Conservation (phyloP, 495 filamentous ascomycete genomes). For the Glutinoglossum americanum region DNA sequence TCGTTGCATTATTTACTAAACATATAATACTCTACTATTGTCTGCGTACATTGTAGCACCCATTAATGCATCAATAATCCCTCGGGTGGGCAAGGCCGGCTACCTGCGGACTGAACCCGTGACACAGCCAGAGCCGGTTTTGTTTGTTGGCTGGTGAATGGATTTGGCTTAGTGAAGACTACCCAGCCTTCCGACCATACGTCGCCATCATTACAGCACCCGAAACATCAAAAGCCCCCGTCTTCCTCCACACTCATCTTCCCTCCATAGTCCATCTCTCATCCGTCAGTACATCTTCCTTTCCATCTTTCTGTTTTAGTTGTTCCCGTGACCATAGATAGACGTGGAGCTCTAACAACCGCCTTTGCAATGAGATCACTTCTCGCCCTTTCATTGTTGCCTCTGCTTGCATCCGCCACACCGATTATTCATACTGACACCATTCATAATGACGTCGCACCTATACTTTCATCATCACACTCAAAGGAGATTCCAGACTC, state of each 20-base stretch:
- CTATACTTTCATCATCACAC: conserved; percentile 61
- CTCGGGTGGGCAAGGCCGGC: no score
- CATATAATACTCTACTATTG: no score
- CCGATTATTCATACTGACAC: conserved; percentile 53
- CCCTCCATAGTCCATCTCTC: conserved; percentile 18
- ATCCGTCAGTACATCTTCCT: conserved; percentile 18
- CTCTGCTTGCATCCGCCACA: conserved; percentile 46
- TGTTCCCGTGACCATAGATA: neutral
- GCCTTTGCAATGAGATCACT: conserved; percentile 49
- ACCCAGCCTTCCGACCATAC: no score
- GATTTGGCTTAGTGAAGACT: no score
- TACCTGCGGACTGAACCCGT: neutral
- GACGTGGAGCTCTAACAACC: neutral
- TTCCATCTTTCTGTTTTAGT: conserved; percentile 12
- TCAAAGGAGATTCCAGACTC: conserved; percentile 65
- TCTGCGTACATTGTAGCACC: no score
- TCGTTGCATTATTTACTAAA: no score
- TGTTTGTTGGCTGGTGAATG: no score
- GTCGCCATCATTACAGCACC: no score
- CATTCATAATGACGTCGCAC: conserved; percentile 70
- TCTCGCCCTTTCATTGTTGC: conserved; percentile 40
- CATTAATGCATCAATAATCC: no score
- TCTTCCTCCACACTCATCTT: conserved; percentile 8
- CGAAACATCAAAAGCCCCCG: neutral
- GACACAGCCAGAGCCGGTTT: no score